Evolutionary conservation across 2,329 filamentous ascomycete genomes (phyloP).

Genomic region (Talaromyces sp.): DNA sequence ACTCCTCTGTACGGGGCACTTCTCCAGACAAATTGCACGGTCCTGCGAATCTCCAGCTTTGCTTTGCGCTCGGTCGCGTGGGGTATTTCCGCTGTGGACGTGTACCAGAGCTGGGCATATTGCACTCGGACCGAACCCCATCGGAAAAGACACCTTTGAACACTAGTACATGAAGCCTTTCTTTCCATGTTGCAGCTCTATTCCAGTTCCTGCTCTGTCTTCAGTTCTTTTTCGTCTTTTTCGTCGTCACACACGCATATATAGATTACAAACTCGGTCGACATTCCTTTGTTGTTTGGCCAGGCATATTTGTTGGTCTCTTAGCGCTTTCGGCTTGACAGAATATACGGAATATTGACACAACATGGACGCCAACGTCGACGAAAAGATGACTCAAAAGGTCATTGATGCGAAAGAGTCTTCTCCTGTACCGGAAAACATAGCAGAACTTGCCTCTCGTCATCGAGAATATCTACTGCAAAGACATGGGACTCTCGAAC

Average conservation of each 20-base stretch:
- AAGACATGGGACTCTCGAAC: slow-evolving; percentile 50
- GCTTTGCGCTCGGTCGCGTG: neutral
- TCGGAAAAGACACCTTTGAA: neutral
- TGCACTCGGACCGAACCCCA: neutral
- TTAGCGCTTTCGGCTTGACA: neutral
- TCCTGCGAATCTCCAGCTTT: neutral
- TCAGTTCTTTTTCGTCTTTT: neutral
- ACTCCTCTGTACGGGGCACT: neutral
- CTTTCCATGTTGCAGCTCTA: neutral
- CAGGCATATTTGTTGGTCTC: too few species aligned
- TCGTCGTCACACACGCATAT: too few species aligned
- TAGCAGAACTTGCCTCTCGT: slow-evolving; percentile 12
- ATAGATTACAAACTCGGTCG: too few species aligned
- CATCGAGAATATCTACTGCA: slow-evolving; percentile 47
- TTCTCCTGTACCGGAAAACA: neutral
- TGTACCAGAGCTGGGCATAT: neutral
- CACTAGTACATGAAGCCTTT: neutral
- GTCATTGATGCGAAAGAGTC: neutral
- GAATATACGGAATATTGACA: neutral
- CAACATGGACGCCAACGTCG: neutral
- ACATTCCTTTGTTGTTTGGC: too few species aligned
- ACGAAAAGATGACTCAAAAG: neutral
- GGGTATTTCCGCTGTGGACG: neutral
- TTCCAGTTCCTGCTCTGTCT: neutral
- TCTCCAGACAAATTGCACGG: neutral